Base-by-base conservation (phyloP, 176 grass and related monocot genomes). In the Aegilops sharonensis region DNA sequence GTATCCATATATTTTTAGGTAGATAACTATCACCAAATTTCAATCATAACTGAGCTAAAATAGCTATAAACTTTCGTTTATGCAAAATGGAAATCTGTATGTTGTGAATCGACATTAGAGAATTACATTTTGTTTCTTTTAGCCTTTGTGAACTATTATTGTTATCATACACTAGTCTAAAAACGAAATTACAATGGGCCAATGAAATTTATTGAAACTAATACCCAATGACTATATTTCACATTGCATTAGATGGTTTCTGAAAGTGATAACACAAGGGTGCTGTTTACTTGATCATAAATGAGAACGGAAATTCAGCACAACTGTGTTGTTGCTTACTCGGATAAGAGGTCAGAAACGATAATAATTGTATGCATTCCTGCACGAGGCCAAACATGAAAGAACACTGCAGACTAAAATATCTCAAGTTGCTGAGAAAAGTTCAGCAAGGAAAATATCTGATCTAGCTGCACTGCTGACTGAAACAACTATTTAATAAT, bases 191-290 rank as follows among this genome's bases (percentile, higher is more conserved):
- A 72, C 18, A 80, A 72, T 73, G 29, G 23, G 27, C 52, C 48
- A 72, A 79, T 17, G 18, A 63, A 86, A 86, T 60, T 48, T 15
- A 62, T n/a, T 5, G 5, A 83, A 61, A 23, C 68, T 73, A 83
- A 72, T 62, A 72, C 34, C 24, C 27, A 61, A 42, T 31, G 18
- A 72, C 67, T 31, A 54, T 36, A 56, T 50, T 75, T 50, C 23
- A 35, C 29, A 73, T 50, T 72, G 14, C 39, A 52, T 5, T 52
- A 9, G 59, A 5, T 64, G 68, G 64, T 15, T 72, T 12, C 30
- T 48, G 37, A 64, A 47, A 73, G 57, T 56, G 4, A 63, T 72
- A 70, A 61, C 63, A 56, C 5, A 56, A 52, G 21, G 17, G 47
- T 77, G n/a, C 6, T 67, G 32, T 85, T 68, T 68, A 87, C 14